A percentile compares a stretch with the other conserved stretches of the same genome.
Conservation (phyloP, 495 filamentous ascomycete genomes). For the Cercophora scortea region DNA sequence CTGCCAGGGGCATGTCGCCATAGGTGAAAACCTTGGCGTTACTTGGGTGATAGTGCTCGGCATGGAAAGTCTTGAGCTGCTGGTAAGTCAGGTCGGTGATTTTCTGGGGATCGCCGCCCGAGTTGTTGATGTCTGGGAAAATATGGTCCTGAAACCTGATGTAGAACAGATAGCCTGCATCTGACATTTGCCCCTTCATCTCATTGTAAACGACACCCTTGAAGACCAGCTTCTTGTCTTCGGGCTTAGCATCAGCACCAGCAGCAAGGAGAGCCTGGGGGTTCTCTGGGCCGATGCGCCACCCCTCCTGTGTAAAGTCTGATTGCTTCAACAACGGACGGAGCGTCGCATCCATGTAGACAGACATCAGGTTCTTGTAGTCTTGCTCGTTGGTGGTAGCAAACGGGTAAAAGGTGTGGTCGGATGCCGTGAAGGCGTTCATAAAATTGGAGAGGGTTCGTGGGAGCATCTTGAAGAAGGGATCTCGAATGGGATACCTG, state of each 20-base stretch:
- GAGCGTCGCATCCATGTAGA: conserved; percentile 92
- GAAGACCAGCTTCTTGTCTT: conserved; percentile 66
- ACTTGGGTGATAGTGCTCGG: conserved; percentile 89
- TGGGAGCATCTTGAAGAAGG: conserved; percentile 99
- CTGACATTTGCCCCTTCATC: conserved; percentile 99
- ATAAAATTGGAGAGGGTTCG: conserved; percentile 97
- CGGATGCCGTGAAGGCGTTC: conserved; percentile 94
- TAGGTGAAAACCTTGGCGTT: conserved; percentile 95
- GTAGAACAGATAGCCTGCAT: conserved; percentile 92
- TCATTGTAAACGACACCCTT: conserved; percentile 99
- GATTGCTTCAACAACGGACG: conserved; percentile 77
- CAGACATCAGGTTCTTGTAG: conserved; percentile 90
- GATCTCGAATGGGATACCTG: conserved; percentile 91
- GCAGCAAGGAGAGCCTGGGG: conserved; percentile 46
- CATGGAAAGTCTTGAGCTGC: conserved; percentile 77
- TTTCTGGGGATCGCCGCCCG: conserved; percentile 88
- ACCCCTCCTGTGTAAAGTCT: conserved; percentile 96
- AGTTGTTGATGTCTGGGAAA: conserved; percentile 88
- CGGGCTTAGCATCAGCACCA: conserved; percentile 30
- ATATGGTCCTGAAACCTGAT: conserved; percentile 91
- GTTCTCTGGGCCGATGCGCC: conserved; percentile 90
- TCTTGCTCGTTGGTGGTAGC: conserved; percentile 95
- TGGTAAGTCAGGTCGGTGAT: conserved; percentile 91
- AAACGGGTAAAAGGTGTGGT: conserved; percentile 98
- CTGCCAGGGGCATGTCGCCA: conserved; percentile 77